Conservation (phyloP, 164 flowering plant species). For the Annona cherimola region DNA sequence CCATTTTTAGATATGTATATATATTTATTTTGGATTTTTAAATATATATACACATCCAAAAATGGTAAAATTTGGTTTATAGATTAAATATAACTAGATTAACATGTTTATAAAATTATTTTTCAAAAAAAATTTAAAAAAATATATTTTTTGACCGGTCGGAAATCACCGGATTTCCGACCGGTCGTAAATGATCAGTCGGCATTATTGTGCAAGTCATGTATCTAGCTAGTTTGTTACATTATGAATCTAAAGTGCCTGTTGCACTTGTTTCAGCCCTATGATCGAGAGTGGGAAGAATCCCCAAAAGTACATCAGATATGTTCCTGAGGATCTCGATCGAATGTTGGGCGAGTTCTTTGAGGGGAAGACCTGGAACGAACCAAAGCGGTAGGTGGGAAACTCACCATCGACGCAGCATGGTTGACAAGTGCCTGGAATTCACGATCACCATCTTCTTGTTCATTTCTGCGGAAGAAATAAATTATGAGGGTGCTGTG, state of each 20-base stretch:
- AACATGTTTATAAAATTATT: no score
- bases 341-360: constrained; percentile 87
- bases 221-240: not conserved
- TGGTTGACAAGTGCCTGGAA: not conserved
- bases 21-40: no score
- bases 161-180: no score
- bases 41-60: no score
- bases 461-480: not conserved
- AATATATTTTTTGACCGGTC: no score
- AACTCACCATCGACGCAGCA: not conserved
- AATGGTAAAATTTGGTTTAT: no score
- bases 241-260: not conserved
- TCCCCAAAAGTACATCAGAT: constrained; percentile 80
- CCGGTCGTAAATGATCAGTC: not conserved
- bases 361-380: constrained; percentile 77
- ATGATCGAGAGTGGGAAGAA: constrained; percentile 75
- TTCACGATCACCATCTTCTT: not conserved
- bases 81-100: no score
- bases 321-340: constrained; percentile 73
- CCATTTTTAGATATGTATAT: no score
- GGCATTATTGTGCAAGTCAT: not conserved
- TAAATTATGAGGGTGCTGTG: not conserved
- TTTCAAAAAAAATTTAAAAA: no score
- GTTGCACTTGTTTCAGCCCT: constrained; percentile 41
- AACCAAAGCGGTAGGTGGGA: constrained; percentile 45